Evolutionary conservation across 2,329 filamentous ascomycete species (phyloP).

Genomic region (Scleromitrula shiraiana): DNA sequence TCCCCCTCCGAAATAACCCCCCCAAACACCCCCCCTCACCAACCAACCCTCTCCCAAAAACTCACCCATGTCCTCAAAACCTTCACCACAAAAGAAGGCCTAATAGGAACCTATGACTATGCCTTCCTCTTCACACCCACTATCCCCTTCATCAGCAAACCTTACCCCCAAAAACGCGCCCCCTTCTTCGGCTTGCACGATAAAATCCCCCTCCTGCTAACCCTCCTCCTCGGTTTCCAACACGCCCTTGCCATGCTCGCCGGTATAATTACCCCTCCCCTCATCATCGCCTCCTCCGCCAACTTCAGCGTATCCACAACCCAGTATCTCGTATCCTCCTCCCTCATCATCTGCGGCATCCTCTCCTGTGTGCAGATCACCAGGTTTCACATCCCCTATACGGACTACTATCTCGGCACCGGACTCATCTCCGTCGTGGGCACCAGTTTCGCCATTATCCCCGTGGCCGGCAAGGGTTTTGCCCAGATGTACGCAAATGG

Average conservation of each 20-base stretch:
- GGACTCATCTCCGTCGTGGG: conserved; percentile 74
- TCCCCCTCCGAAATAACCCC: too few species aligned
- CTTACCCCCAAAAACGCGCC: conserved; percentile 44
- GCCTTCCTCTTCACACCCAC: conserved; percentile 67
- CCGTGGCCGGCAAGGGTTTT: conserved; percentile 64
- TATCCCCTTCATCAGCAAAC: conserved; percentile 70
- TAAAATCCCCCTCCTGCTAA: conserved; percentile 66
- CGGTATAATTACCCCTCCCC: conserved; percentile 59
- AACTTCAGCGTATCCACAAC: conserved; percentile 50
- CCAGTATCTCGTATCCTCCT: conserved; percentile 56
- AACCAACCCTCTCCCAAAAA: not conserved
- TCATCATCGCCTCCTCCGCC: conserved; percentile 55
- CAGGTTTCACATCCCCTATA: conserved; percentile 62
- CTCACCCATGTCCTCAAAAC: too few species aligned
- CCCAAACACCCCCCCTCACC: too few species aligned
- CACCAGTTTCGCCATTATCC: conserved; percentile 69
- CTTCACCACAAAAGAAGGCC: too few species aligned
- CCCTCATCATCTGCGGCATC: conserved; percentile 67
- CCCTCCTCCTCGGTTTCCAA: conserved; percentile 68
- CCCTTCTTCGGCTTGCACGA: conserved; percentile 84
- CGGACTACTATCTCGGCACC: conserved; percentile 68
- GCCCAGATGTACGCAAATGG: conserved; percentile 59
- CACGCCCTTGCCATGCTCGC: conserved; percentile 69
- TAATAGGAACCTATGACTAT: too few species aligned
- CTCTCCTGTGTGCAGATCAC: conserved; percentile 72